A percentile compares a stretch with the other conserved stretches of the same genome.
Evolutionary conservation across 1,284 basidiomycete species (phyloP).

Genomic region (Cystobasidium sp.): DNA sequence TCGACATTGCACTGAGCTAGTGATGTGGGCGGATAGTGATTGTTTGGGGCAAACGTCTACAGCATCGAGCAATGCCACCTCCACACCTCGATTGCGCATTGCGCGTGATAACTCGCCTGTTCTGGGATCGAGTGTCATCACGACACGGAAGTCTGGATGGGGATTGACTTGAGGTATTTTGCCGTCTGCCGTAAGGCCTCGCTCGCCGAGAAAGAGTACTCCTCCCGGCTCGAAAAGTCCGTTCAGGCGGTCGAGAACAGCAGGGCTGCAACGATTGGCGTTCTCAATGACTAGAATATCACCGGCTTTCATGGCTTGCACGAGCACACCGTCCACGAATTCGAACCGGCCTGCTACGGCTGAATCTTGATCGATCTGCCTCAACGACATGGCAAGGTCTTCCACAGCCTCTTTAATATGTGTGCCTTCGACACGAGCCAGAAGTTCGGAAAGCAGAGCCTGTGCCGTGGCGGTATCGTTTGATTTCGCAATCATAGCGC

Average conservation of each 20-base stretch:
- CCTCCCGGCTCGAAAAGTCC: constrained; percentile 88
- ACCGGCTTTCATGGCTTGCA: constrained; percentile 82
- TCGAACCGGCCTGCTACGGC: constrained; percentile 71
- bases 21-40: too few relatives aligned
- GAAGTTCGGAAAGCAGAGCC: too few relatives aligned
- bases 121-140: constrained; percentile 91
- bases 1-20: too few relatives aligned
- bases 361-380: not conserved
- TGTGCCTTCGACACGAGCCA: not conserved
- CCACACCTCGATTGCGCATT: constrained; percentile 97
- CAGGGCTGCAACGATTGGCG: constrained; percentile 93
- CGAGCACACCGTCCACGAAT: constrained; percentile 95
- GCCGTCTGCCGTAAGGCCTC: constrained; percentile 75
- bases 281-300: constrained; percentile 90
- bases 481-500: too few relatives aligned
- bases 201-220: constrained; percentile 80
- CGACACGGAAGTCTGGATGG: constrained; percentile 85
- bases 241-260: constrained; percentile 95
- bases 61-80: constrained; percentile 62
- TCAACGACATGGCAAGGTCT: not conserved
- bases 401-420: not conserved
- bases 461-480: too few relatives aligned
- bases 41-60: too few relatives aligned
- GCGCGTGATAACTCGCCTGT: constrained; percentile 94
- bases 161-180: constrained; percentile 74